phyloP scores from a whole-genome alignment of 2,329 filamentous ascomycete species.

The Aspergillus cejpii region DNA sequence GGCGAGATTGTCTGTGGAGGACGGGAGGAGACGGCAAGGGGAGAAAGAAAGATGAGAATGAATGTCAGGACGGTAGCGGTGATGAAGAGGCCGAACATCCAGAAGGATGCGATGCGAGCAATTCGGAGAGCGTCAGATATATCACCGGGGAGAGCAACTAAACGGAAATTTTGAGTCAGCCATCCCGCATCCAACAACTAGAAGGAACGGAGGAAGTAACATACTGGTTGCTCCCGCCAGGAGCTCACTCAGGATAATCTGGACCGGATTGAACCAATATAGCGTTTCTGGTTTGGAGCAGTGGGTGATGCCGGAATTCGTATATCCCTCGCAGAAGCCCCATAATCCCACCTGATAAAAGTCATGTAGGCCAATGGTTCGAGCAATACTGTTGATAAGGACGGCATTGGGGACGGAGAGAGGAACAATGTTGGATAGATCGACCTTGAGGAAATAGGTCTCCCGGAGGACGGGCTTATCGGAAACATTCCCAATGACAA shows the following conservation, averaged over 20 bases:
- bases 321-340: constrained; percentile 86
- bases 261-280: constrained; percentile 89
- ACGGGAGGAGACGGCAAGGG: constrained; percentile 43
- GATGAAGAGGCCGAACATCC: constrained; percentile 89
- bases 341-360: constrained; percentile 91
- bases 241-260: constrained; percentile 72
- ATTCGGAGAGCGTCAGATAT: constrained; percentile 67
- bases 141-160: constrained; percentile 67
- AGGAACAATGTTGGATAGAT: constrained; percentile 75
- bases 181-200: not conserved
- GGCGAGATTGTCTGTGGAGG: constrained; percentile 30
- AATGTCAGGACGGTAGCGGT: constrained; percentile 63
- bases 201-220: constrained; percentile 20
- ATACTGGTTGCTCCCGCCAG: constrained; percentile 70
- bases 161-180: not conserved
- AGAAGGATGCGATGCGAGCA: constrained; percentile 65
- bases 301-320: constrained; percentile 59
- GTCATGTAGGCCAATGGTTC: constrained; percentile 80
- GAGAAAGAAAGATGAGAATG: constrained; percentile 61
- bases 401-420: constrained; percentile 62
- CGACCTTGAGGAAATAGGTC: constrained; percentile 78
- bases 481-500: constrained; percentile 68
- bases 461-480: constrained; percentile 55
- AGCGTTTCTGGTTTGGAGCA: constrained; percentile 65
- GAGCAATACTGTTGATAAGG: constrained; percentile 80